Percentiles rank a stretch among this genome's conserved stretches.
phyloP scores from a whole-genome alignment of 176 grass and related monocot species.

The Bothriochloa decipiens region DNA sequence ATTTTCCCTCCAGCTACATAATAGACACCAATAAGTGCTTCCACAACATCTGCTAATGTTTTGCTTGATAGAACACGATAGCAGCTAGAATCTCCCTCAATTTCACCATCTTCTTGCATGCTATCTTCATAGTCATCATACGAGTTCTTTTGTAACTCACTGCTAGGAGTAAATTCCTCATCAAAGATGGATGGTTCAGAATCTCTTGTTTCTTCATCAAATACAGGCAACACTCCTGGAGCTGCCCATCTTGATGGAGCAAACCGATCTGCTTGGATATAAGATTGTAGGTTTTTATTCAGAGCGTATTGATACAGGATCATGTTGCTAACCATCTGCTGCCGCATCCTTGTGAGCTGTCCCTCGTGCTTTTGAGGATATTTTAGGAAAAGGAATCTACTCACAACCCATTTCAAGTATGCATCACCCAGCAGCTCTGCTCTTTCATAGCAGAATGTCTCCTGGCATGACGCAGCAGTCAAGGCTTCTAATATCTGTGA shows the following conservation, averaged over 20 bases:
- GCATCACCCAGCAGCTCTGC: slow-evolving; percentile 97
- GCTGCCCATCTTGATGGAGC: slow-evolving; percentile 98
- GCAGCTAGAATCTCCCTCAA: slow-evolving; percentile 93
- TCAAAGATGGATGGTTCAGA: slow-evolving; percentile 62
- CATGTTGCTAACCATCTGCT: slow-evolving; percentile 99
- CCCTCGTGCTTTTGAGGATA: slow-evolving; percentile 99
- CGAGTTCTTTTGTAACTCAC: slow-evolving; percentile 44
- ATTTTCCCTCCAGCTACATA: slow-evolving; percentile 91
- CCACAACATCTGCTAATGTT: slow-evolving; percentile 96
- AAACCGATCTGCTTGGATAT: slow-evolving; percentile 97
- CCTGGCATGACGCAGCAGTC: slow-evolving; percentile 99
- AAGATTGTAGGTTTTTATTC: slow-evolving; percentile 90
- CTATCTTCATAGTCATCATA: slow-evolving; percentile 64
- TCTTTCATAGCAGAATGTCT: slow-evolving; percentile 98
- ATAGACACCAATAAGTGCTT: slow-evolving; percentile 96
- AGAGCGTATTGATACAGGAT: slow-evolving; percentile 90
- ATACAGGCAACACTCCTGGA: slow-evolving; percentile 93
- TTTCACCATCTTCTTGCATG: slow-evolving; percentile 91
- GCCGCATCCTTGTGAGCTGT: slow-evolving; percentile 93
- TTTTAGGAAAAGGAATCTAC: slow-evolving; percentile 98
- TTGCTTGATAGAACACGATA: slow-evolving; percentile 98
- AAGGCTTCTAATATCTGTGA: slow-evolving; percentile 95
- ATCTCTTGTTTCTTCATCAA: slow-evolving; percentile 92
- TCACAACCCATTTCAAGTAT: slow-evolving; percentile 99
- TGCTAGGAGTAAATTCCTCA: slow-evolving; percentile 50